These are phyloP conservation scores for Rubia yunnanensis DNA, from an alignment of 257 asterid genomes.

Conservation along the genomic window DNA sequence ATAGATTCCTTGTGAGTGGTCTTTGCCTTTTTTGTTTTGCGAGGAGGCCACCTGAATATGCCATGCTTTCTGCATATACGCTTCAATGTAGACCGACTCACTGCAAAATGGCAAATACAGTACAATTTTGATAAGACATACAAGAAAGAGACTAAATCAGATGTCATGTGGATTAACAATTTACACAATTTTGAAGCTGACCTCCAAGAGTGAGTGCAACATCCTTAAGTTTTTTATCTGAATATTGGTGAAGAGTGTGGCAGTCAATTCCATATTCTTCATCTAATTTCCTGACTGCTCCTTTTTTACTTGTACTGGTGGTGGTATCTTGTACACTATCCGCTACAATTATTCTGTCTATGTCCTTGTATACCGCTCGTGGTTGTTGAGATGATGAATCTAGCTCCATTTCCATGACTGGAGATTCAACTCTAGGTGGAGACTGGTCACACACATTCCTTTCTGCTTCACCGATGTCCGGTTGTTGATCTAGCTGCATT, in stretches of 20 bases:
- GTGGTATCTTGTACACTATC: not conserved
- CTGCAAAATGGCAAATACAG: conserved; percentile 3
- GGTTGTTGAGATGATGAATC: not conserved
- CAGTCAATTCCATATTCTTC: conserved; percentile 6
- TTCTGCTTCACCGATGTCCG: not conserved
- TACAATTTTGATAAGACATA: not conserved
- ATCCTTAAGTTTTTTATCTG: not conserved
- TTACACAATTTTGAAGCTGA: not conserved
- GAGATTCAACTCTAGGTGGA: not conserved
- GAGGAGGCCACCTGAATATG: conserved; percentile 10
- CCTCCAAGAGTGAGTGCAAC: conserved; percentile 7
- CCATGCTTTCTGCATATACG: conserved; percentile 12
- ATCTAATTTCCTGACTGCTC: conserved; percentile 1
- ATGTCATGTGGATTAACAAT: not conserved
- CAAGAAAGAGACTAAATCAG: not conserved
- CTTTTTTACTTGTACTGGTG: not conserved
- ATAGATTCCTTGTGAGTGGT: not conserved
- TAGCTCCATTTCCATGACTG: not conserved
- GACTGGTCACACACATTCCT: not conserved
- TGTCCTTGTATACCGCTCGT: too few relatives aligned
- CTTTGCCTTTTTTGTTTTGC: not conserved
- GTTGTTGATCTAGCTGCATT: not conserved
- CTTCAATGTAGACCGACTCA: conserved; percentile 7
- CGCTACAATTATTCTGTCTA: not conserved
- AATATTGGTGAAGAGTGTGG: conserved; percentile 4